Base-by-base conservation (phyloP, 129 eudicot genomes). In the Kitagawia praeruptora region DNA sequence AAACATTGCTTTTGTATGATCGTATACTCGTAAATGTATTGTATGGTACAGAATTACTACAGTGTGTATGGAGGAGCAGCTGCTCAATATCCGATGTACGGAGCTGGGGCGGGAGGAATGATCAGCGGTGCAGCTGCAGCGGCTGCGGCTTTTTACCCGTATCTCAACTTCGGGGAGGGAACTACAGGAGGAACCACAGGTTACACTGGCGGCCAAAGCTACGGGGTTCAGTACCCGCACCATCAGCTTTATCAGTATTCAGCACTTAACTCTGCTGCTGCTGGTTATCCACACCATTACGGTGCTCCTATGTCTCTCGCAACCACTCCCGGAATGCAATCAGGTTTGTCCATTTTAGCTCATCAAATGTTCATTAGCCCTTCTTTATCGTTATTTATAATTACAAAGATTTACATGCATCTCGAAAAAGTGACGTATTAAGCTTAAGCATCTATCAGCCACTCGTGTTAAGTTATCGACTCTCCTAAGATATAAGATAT, bases 281-380 rank as follows among this genome's bases (percentile, higher is more conserved):
- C 85, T 3, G 89, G 87, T 70, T 90, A 90, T 83, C 83, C 88
- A 0, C 97, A 90, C 71, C 94, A 93, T 45, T 89, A 89, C 80
- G 97, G 87, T 51, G 80, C 97, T 69, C 97, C 96, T 3, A 86
- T 91, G 69, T 91, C 98, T 71, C 96, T 91, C 41, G 91, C 97
- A 0, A 83, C 98, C 54, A 84, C 90, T 40, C 83, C 92, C 15
- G 87, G 96, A 67, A 80, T 93, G 88, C 98, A 91, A 87, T 88
- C 98, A 93, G 98, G 98, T 93, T 82, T 87, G 85, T 85, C 28
- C 73, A 67, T 31, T 28, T 74, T 28, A 25, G 49, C 49, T 46
- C 49, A 7, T 46, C 49, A 46, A 15, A 46, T 11, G 0, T 46
- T 1, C 49, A 46, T 46, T 46, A 46, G 12, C 15, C 4, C 2